Evolutionary conservation across 2,329 filamentous ascomycete genomes (phyloP).

Genomic region (Daldinia sp.): DNA sequence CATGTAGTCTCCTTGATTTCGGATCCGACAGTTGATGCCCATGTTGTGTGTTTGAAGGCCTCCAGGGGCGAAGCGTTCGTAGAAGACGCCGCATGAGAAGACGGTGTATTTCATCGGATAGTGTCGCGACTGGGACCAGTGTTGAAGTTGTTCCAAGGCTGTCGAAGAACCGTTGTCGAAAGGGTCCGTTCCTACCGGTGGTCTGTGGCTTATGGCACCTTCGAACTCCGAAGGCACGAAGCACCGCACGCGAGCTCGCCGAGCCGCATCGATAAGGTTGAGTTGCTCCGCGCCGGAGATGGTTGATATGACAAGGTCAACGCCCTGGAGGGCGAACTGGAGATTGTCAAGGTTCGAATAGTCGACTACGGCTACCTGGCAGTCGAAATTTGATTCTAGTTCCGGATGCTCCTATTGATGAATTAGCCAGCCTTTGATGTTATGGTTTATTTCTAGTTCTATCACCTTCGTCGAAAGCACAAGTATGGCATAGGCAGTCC

Average conservation of each 20-base stretch:
- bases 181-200: slow-evolving; percentile 62
- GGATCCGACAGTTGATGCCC: slow-evolving; percentile 66
- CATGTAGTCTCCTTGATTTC: slow-evolving; percentile 73
- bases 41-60: slow-evolving; percentile 72
- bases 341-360: slow-evolving; percentile 71
- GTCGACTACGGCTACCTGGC: slow-evolving; percentile 77
- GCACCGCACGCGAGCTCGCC: slow-evolving; percentile 70
- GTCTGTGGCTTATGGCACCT: slow-evolving; percentile 68
- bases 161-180: slow-evolving; percentile 70
- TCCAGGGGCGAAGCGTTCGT: slow-evolving; percentile 78
- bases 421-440: slow-evolving; percentile 30
- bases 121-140: slow-evolving; percentile 61
- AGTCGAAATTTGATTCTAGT: slow-evolving; percentile 64
- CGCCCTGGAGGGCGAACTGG: slow-evolving; percentile 74
- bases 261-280: slow-evolving; percentile 78
- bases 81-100: slow-evolving; percentile 81
- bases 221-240: slow-evolving; percentile 85
- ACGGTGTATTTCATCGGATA: slow-evolving; percentile 74
- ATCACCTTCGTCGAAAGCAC: slow-evolving; percentile 75
- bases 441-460: not conserved
- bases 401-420: slow-evolving; percentile 65
- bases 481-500: slow-evolving; percentile 75
- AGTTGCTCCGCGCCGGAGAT: slow-evolving; percentile 75
- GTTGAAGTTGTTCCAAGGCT: slow-evolving; percentile 62
- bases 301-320: slow-evolving; percentile 81